A percentile compares a stretch with the other conserved stretches of the same genome.
These are phyloP conservation scores for Candida tetrigidarum DNA, from an alignment of 1,139 yeast species.

Conservation along the genomic window DNA sequence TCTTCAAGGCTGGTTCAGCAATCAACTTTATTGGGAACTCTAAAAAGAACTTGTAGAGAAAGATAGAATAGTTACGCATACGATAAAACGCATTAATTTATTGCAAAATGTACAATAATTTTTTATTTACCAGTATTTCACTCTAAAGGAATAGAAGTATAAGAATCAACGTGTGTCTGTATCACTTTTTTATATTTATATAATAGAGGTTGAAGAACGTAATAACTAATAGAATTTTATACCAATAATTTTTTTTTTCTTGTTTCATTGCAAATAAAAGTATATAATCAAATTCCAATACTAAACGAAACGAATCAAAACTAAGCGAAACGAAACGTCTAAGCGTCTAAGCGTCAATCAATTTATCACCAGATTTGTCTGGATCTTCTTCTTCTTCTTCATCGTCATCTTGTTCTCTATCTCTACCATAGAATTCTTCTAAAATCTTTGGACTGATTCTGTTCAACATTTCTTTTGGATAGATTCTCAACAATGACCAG, in stretches of 20 bases:
- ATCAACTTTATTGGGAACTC: slow-evolving; percentile 85
- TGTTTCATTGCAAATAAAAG: no score
- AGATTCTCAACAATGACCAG: slow-evolving; percentile 96
- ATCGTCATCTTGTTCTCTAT: slow-evolving; percentile 60
- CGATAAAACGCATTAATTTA: not conserved
- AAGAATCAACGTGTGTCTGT: no score
- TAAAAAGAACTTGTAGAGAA: slow-evolving; percentile 2
- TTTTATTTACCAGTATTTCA: not conserved
- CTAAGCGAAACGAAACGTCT: not conserved
- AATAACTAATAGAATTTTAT: not conserved
- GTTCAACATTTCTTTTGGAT: slow-evolving; percentile 98
- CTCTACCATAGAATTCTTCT: slow-evolving; percentile 93
- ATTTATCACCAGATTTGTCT: slow-evolving; percentile 39
- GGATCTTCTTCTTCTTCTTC: slow-evolving; percentile 46
- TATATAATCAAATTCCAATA: no score
- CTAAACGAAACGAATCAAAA: not conserved
- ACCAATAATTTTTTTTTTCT: no score
- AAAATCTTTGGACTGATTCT: slow-evolving; percentile 98
- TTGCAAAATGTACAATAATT: slow-evolving; percentile 1
- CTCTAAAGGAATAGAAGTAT: not conserved
- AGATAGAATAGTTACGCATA: slow-evolving; percentile 1
- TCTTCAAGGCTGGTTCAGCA: slow-evolving; percentile 97
- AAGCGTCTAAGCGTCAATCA: slow-evolving; percentile 54
- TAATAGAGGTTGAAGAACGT: no score
- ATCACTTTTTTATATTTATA: no score